Evolutionary conservation across 805 yeast genomes (phyloP).

Genomic region (Saccharomycopsis amapae): DNA sequence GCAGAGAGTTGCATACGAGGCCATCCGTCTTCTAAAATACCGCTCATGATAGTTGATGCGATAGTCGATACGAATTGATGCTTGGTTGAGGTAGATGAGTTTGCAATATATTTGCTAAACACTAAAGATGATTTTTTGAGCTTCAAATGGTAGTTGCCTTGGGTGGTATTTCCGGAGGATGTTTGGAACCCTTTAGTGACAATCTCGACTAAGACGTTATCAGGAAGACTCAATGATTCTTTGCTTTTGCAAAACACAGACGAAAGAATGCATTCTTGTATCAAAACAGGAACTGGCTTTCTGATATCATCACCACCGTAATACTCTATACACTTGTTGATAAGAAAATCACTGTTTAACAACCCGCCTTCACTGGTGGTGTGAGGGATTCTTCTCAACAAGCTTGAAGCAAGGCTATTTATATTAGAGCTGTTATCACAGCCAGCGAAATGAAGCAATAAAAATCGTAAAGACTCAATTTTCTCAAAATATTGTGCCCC

Average conservation of each 20-base stretch:
- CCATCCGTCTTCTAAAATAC: conserved; percentile 53
- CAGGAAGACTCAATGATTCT: neutral
- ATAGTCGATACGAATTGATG: neutral
- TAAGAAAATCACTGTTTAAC: conserved; percentile 34
- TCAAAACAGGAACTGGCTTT: conserved; percentile 46
- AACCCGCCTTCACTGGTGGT: neutral
- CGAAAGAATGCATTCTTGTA: conserved; percentile 51
- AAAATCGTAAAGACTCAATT: conserved; percentile 29
- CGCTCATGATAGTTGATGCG: conserved; percentile 31
- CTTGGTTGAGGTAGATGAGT: neutral
- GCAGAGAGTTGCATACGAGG: conserved; percentile 40
- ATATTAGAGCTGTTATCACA: conserved; percentile 51
- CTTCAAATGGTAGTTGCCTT: conserved; percentile 23
- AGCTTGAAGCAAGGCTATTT: conserved; percentile 46
- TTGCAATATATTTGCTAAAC: conserved; percentile 57
- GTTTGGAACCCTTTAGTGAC: conserved; percentile 25
- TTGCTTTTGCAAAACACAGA: conserved; percentile 12
- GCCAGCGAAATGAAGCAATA: conserved; percentile 57
- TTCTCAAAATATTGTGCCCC: conserved; percentile 31
- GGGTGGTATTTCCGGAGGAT: neutral
- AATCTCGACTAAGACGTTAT: conserved; percentile 27
- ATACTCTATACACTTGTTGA: conserved; percentile 39
- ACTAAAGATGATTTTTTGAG: conserved; percentile 51
- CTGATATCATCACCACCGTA: conserved; percentile 42
- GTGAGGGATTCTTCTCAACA: conserved; percentile 39